phyloP scores from a whole-genome alignment of 129 eudicot species.

The Artemisia argyi region DNA sequence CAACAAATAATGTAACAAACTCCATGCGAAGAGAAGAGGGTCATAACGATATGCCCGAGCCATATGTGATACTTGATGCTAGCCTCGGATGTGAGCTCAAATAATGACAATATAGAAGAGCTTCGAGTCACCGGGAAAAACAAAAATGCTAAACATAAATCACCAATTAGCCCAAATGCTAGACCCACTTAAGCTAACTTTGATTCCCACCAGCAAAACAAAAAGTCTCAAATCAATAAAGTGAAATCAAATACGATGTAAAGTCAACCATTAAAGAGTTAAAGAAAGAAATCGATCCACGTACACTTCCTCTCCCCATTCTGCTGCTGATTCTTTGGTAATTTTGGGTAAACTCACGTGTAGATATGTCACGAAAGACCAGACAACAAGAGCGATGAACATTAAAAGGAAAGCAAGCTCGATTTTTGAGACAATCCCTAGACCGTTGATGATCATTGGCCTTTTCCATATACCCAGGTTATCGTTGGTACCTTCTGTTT shows the following conservation, averaged over 20 bases:
- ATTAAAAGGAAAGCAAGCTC: slow-evolving; percentile 65
- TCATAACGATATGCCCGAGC: slow-evolving; percentile 70
- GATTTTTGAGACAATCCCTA: slow-evolving; percentile 73
- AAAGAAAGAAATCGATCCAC: neutral
- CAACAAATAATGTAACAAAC: slow-evolving; percentile 58
- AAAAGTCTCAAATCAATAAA: neutral
- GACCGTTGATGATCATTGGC: slow-evolving; percentile 72
- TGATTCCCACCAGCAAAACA: slow-evolving; percentile 58
- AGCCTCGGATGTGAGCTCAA: slow-evolving; percentile 77
- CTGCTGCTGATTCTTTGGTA: slow-evolving; percentile 46
- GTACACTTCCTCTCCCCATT: slow-evolving; percentile 59
- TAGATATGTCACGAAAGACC: slow-evolving; percentile 55
- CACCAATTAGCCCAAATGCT: slow-evolving; percentile 63
- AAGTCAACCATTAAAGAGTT: neutral
- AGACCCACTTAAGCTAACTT: slow-evolving; percentile 53
- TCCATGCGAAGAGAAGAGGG: slow-evolving; percentile 80
- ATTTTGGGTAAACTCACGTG: slow-evolving; percentile 42
- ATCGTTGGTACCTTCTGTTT: slow-evolving; percentile 17
- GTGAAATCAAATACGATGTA: neutral
- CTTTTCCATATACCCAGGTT: slow-evolving; percentile 47
- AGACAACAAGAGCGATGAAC: slow-evolving; percentile 73
- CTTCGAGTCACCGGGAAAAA: slow-evolving; percentile 88
- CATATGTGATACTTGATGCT: slow-evolving; percentile 91
- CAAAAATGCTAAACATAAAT: slow-evolving; percentile 58
- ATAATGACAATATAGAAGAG: slow-evolving; percentile 56